Evolutionary conservation across 257 asterid genomes (phyloP), one percentile per base, ranked within the genome.

Genomic region (Solanum sitiens): DNA sequence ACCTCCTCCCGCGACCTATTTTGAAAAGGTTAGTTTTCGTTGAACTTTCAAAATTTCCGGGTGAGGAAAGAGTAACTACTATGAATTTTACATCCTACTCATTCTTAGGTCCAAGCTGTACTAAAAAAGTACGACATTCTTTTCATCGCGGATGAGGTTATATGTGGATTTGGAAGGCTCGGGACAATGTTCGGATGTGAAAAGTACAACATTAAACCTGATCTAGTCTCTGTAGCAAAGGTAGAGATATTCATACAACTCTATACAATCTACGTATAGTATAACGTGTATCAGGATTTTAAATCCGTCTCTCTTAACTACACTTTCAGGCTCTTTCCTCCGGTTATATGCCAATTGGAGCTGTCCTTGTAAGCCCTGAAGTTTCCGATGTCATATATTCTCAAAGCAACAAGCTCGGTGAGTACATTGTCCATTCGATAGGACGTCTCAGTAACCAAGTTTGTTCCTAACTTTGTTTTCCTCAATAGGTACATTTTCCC

Each of bases 101-200:
- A 30, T 82, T 50, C 86, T 71, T 94, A 97, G 99, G 79, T 97
- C 93, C 99, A 97, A 88, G 96, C 95, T 21, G 94, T 97, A 35
- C 91, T 97, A 47, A 95, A 93, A 79, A 97, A 95, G 88, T 93
- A 97, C 70, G 99, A 97, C 79, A 94, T 97, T 86, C 94, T 97
- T 83, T 89, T 97, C 88, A 93, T 97, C 84, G 99, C 98, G 39
- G 99, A 97, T 90, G 99, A 97, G 94, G 99, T 97, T 7, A 95
- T 97, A 89, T 97, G 99, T 83, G 99, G 96, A 83, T 97, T 95
- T 90, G 99, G 99, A 87, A 95, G 99, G 91, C 92, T 94, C 7
- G 99, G 99, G 30, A 93, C 98, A 27, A 93, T 91, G 99, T 97
- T 97, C 10, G 99, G 99, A 25, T 92, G 96, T 89, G 99, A 97